Evolutionary conservation across 2,329 filamentous ascomycete genomes (phyloP).

Genomic region (Calonectria ilicicola): DNA sequence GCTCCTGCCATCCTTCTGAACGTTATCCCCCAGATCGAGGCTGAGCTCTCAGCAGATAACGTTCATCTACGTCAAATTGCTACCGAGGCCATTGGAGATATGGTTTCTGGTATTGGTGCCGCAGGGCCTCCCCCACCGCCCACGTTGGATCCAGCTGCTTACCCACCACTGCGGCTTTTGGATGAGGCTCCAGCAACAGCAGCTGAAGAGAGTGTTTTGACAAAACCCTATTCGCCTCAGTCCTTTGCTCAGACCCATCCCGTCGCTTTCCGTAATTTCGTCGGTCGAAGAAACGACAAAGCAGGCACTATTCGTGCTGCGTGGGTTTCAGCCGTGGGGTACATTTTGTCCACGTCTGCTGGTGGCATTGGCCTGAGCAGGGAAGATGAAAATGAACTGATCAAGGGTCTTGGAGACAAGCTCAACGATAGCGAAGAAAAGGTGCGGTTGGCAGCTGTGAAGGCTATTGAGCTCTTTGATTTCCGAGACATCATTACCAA

Average conservation of each 20-base stretch:
- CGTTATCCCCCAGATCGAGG: slow-evolving; percentile 92
- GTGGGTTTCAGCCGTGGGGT: slow-evolving; percentile 86
- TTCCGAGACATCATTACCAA: slow-evolving; percentile 86
- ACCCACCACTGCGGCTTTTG: slow-evolving; percentile 79
- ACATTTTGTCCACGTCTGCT: slow-evolving; percentile 91
- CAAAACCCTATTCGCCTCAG: slow-evolving; percentile 86
- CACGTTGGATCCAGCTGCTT: slow-evolving; percentile 82
- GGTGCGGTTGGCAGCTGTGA: slow-evolving; percentile 89
- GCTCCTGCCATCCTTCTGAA: slow-evolving; percentile 90
- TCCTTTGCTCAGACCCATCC: slow-evolving; percentile 89
- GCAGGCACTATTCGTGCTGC: slow-evolving; percentile 83
- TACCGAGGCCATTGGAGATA: slow-evolving; percentile 94
- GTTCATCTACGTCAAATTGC: slow-evolving; percentile 87
- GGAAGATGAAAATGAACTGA: slow-evolving; percentile 81
- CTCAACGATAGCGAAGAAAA: slow-evolving; percentile 91
- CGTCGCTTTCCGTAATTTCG: slow-evolving; percentile 83
- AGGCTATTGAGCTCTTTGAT: slow-evolving; percentile 83
- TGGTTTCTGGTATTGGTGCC: slow-evolving; percentile 92
- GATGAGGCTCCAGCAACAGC: slow-evolving; percentile 63
- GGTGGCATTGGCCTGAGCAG: slow-evolving; percentile 89
- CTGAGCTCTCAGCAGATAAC: slow-evolving; percentile 91
- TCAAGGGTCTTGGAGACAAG: slow-evolving; percentile 82
- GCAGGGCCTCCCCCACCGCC: slow-evolving; percentile 84
- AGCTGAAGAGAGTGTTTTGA: slow-evolving; percentile 72
- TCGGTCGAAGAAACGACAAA: slow-evolving; percentile 89